These are phyloP conservation scores for Saccharum hybrid DNA, from an alignment of 202 grass and related monocot genomes.

Conservation along the genomic window DNA sequence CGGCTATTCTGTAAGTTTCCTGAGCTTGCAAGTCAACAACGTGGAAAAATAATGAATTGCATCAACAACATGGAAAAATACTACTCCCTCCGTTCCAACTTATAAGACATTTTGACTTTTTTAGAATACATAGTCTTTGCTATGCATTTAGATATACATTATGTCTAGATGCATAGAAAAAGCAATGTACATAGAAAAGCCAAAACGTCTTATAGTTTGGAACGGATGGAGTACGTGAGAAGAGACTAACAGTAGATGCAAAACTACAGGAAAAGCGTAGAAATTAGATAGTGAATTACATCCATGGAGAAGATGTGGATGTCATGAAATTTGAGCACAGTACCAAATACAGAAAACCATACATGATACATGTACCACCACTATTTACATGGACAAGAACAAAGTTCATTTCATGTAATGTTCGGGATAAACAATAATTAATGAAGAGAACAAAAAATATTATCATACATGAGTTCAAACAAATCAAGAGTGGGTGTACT, in stretches of 20 bases:
- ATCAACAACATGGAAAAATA: background rate
- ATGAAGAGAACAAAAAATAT: background rate
- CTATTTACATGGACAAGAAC: background rate
- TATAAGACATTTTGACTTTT: no score
- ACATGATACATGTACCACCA: background rate
- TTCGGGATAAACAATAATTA: background rate
- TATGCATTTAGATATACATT: no score
- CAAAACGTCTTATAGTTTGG: no score
- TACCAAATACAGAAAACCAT: slow-evolving; percentile 8
- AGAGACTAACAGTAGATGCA: background rate
- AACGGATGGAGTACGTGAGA: background rate
- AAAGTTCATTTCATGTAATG: background rate
- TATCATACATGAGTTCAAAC: background rate
- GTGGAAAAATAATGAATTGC: background rate
- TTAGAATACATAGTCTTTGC: no score
- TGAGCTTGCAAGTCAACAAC: background rate
- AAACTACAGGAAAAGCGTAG: background rate
- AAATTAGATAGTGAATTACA: background rate
- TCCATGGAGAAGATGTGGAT: background rate
- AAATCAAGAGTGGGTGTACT: background rate
- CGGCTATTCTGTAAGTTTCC: slow-evolving; percentile 7
- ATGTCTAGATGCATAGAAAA: no score
- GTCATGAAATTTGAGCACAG: background rate
- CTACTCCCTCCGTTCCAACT: no score
- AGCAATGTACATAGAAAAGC: no score